Base-by-base conservation (phyloP, 2,329 filamentous ascomycete genomes). In the Sclerotinia borealis region DNA sequence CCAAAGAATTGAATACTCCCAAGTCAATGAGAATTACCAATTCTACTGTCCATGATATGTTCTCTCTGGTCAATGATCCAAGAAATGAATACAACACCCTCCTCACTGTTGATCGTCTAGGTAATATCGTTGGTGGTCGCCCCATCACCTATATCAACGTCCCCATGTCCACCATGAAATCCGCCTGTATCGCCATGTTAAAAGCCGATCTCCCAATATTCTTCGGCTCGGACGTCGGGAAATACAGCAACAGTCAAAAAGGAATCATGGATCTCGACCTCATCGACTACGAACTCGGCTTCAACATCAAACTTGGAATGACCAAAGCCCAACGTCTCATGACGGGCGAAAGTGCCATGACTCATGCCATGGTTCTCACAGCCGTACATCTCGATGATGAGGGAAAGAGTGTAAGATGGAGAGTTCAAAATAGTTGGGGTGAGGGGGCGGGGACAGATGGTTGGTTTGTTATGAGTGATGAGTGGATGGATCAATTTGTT, bases 331-430 rank as follows among this genome's bases (percentile, higher is more conserved):
- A 91, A 70, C 80, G 92, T 4, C 78, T 96, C 51, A 79, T 83
- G 70, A 88, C 87, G 0, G 86, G 90, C 13, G 92, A 96, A 77
- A 88, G 84, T 61, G 82, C 85, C 58, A 96, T 96, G 92, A 96
- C 92, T 1, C 92, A 96, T 72, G 92, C 92, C 5, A 96, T 96
- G 92, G 91, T 96, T 0, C 77, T 96, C 66, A 96, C 91, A 2
- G 92, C 85, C 0, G 92, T 96, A 51, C 92, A 96, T 72, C 75
- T 96, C 3, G 87, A 90, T 65, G 79, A 82, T 34, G 77, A 84
- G 64, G 86, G 85, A 1, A 83, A 85, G 75, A 81, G 85, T 2
- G 83, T 92, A 1, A 79, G 92, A 50, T 96, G 92, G 92, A 80
- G 91, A 61, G 91, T 96, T 8, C 89, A 96, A 81, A 96, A 96